Evolutionary conservation across 176 grass and related monocot species (phyloP).

Genomic region (Metroxylon sagu): DNA sequence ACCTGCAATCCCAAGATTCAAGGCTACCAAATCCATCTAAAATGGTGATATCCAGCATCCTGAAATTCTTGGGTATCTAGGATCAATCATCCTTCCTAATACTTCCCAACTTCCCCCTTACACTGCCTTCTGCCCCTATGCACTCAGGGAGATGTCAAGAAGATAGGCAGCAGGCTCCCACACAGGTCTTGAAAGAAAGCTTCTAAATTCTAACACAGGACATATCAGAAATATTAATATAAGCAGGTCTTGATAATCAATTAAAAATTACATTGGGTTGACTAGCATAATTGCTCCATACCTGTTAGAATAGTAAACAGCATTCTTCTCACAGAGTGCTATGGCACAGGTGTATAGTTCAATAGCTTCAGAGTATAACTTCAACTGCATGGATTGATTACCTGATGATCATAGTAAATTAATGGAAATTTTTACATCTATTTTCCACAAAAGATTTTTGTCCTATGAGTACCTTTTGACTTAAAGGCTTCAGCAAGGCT

Average conservation of each 20-base stretch:
- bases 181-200: too few species aligned
- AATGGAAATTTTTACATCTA: constrained; percentile 14
- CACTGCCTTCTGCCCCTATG: too few species aligned
- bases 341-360: constrained; percentile 73
- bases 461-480: constrained; percentile 40
- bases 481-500: constrained; percentile 71
- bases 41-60: too few species aligned
- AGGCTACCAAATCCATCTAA: too few species aligned
- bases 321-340: constrained; percentile 52
- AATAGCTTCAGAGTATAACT: constrained; percentile 47
- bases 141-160: too few species aligned
- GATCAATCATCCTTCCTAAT: too few species aligned
- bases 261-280: not conserved
- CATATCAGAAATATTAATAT: not conserved
- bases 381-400: constrained; percentile 65
- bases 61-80: too few species aligned
- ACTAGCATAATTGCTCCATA: constrained; percentile 6
- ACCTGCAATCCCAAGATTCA: too few species aligned
- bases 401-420: constrained; percentile 43
- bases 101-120: too few species aligned
- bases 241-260: not conserved
- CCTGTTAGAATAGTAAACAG: constrained; percentile 79
- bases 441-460: too few species aligned
- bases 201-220: too few species aligned
- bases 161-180: too few species aligned